These are phyloP conservation scores for Phialocephala subalpina DNA, from an alignment of 2,329 filamentous ascomycete species.

Conservation along the genomic window DNA sequence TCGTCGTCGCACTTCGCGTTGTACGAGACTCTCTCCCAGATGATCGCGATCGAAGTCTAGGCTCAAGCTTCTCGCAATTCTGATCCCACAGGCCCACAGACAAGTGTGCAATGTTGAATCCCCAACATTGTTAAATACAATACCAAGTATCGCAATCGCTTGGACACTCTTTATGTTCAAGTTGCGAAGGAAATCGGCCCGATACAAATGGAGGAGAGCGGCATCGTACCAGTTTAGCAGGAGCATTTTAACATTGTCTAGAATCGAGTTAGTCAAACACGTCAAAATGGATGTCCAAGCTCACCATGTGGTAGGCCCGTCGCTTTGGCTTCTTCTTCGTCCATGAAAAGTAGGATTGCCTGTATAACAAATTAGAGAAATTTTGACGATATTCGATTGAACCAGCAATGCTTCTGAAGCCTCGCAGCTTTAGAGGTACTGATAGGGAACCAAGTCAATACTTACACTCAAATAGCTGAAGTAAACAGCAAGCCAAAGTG, in stretches of 20 bases:
- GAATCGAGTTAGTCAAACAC: background rate
- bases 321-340: conserved; percentile 2
- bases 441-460: background rate
- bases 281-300: background rate
- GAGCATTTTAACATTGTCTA: background rate
- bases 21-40: background rate
- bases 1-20: background rate
- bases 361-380: background rate
- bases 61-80: conserved; percentile 26
- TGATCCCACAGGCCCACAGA: conserved; percentile 31
- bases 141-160: conserved; percentile 33
- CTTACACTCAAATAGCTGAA: conserved; percentile 31
- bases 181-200: conserved; percentile 28
- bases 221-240: conserved; percentile 30
- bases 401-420: no score
- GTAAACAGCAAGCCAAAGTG: conserved; percentile 33
- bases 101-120: conserved; percentile 22
- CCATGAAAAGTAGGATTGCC: conserved; percentile 8
- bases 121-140: conserved; percentile 31
- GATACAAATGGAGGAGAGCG: conserved; percentile 29
- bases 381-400: background rate
- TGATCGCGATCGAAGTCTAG: conserved; percentile 16
- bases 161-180: conserved; percentile 26
- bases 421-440: background rate
- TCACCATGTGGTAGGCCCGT: background rate